A percentile compares a stretch with the other conserved stretches of the same genome.
These are phyloP conservation scores for Artemisia tridentata DNA, from an alignment of 129 eudicot species.

Conservation along the genomic window DNA sequence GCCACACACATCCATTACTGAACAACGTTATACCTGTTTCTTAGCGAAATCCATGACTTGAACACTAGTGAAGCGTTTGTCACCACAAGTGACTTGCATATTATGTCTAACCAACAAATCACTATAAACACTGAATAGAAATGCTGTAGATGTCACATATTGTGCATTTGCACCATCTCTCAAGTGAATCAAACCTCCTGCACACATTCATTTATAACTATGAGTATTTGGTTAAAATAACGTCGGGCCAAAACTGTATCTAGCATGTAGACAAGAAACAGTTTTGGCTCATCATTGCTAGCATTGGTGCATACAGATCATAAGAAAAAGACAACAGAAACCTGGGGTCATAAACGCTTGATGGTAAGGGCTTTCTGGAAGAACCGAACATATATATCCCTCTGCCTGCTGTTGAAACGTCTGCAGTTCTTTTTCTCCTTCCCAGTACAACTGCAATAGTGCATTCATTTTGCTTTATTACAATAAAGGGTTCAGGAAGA, in stretches of 20 bases:
- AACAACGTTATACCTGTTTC: slow-evolving; percentile 51
- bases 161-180: slow-evolving; percentile 96
- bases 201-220: not conserved
- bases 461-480: not conserved
- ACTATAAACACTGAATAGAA: slow-evolving; percentile 60
- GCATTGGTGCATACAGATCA: not conserved
- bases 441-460: slow-evolving; percentile 47
- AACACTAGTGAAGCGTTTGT: slow-evolving; percentile 35
- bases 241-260: not conserved
- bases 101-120: slow-evolving; percentile 54
- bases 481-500: too few species aligned
- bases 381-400: slow-evolving; percentile 56
- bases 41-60: slow-evolving; percentile 61
- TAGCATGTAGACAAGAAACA: too few species aligned
- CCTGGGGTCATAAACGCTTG: slow-evolving; percentile 65
- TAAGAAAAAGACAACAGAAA: slow-evolving; percentile 12
- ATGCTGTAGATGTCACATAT: slow-evolving; percentile 67
- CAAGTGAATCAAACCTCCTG: slow-evolving; percentile 69
- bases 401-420: slow-evolving; percentile 60
- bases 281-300: not conserved
- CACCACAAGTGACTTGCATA: slow-evolving; percentile 52
- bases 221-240: not conserved
- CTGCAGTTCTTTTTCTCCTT: slow-evolving; percentile 48
- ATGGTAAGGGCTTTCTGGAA: slow-evolving; percentile 69
- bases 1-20: not conserved